These are phyloP conservation scores for Gossypium arboreum DNA, from an alignment of 345 rosid species.

Conservation along the genomic window DNA sequence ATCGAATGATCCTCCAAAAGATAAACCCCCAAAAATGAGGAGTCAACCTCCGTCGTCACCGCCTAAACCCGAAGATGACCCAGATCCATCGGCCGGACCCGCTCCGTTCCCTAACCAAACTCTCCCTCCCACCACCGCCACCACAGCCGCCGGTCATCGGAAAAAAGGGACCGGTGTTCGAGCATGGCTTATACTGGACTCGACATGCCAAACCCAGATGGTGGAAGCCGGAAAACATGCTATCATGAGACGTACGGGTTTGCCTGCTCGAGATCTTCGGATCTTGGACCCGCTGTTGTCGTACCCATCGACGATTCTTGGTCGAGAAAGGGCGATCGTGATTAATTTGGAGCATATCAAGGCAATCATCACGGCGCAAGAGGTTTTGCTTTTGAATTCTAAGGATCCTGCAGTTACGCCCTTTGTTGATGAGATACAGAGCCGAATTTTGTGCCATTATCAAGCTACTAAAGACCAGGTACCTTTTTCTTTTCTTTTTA, in stretches of 20 bases:
- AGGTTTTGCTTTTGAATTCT: slow-evolving; percentile 77
- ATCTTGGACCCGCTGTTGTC: slow-evolving; percentile 87
- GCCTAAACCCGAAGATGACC: neutral
- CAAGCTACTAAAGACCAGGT: slow-evolving; percentile 74
- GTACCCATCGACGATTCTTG: slow-evolving; percentile 82
- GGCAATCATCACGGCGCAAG: slow-evolving; percentile 89
- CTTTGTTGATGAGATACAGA: slow-evolving; percentile 67
- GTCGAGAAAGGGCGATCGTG: slow-evolving; percentile 86
- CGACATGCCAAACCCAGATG: slow-evolving; percentile 51
- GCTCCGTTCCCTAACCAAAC: neutral
- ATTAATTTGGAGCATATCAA: slow-evolving; percentile 89
- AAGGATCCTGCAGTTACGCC: slow-evolving; percentile 78
- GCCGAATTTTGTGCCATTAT: slow-evolving; percentile 52
- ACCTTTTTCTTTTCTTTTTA: neutral
- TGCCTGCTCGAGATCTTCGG: slow-evolving; percentile 88
- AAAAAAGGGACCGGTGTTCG: slow-evolving; percentile 72
- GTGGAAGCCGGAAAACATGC: slow-evolving; percentile 76
- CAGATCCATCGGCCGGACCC: neutral
- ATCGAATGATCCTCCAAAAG: neutral
- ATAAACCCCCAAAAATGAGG: neutral
- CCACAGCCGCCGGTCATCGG: slow-evolving; percentile 25
- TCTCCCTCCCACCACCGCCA: neutral
- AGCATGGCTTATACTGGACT: slow-evolving; percentile 60
- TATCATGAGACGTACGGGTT: slow-evolving; percentile 91
- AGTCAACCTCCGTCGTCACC: neutral